phyloP scores from a whole-genome alignment of 805 yeast species.

The Yarrowia porcina region DNA sequence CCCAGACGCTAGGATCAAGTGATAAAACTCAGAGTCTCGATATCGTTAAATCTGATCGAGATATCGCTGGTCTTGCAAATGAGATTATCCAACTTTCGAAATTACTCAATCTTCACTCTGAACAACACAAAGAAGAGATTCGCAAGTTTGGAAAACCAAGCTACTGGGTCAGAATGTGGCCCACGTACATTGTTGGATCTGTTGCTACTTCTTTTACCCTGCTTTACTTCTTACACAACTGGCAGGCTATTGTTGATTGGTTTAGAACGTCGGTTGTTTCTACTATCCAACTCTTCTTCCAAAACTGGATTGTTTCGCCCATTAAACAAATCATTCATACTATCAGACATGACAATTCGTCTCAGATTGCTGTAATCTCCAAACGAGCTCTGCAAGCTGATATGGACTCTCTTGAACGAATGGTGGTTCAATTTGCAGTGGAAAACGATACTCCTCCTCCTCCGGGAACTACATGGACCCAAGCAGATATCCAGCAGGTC shows the following conservation, averaged over 20 bases:
- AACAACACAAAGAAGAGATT: neutral
- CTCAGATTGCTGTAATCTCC: conserved; percentile 71
- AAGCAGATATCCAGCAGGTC: conserved; percentile 36
- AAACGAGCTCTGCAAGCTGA: conserved; percentile 77
- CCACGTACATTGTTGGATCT: neutral
- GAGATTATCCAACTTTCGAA: neutral
- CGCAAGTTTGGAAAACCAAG: neutral
- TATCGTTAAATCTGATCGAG: neutral
- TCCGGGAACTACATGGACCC: neutral
- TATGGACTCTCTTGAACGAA: conserved; percentile 73
- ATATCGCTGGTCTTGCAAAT: neutral
- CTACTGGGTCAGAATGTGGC: conserved; percentile 25
- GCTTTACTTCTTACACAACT: conserved; percentile 43
- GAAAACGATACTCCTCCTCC: conserved; percentile 36
- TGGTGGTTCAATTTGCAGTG: conserved; percentile 71
- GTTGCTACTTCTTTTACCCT: neutral
- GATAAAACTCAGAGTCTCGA: neutral
- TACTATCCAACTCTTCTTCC: conserved; percentile 63
- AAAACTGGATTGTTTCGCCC: conserved; percentile 84
- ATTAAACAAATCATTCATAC: conserved; percentile 67
- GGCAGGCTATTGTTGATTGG: conserved; percentile 56
- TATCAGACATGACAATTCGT: conserved; percentile 75
- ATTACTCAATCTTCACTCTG: neutral
- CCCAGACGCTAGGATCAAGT: neutral
- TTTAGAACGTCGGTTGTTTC: conserved; percentile 55